Evolutionary conservation across 148 eudicot genomes (phyloP), one percentile per base, ranked within the genome.

Genomic region (Rhododendron kiyosumense): DNA sequence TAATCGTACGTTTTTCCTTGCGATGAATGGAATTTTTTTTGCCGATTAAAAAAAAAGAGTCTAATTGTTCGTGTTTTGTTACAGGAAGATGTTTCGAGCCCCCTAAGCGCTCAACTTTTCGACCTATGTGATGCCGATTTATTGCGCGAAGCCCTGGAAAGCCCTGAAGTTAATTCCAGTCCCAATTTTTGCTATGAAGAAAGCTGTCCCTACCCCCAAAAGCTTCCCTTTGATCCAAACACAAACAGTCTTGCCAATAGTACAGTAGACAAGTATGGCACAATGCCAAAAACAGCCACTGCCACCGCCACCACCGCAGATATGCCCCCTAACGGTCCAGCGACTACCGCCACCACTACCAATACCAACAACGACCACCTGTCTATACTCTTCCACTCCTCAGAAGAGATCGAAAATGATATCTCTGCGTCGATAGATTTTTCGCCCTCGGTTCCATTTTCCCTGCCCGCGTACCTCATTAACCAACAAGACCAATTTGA

Each of bases 51-150:
- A 52, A 48, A 52, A 4, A 13, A 51, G 13, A 13, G 15, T 52
- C 4, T 81, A 13, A 71, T 85, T 73, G n/a, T 51, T 34, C 24
- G 6, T 52, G 83, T 57, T 75, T 84, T 24, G 52, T 59, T 49
- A 89, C 92, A 96, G 99, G 94, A 95, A 61, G 94, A 92, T 17
- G 82, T 94, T 51, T 90, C 95, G 17, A 91, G 94, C 88, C 97
- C 95, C 0, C 74, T 92, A 48, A 91, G 87, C 85, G 91, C 91
- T 81, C 94, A 93, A 86, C 82, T 93, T 0, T 89, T 94, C 2
- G 95, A 95, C 3, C 89, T 94, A 5, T 92, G 92, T 83, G 93
- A 96, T 61, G 86, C 95, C 2, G 96, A 95, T 57, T 78, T 96
- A 73, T 94, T 94, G 67, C 85, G 88, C 1, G 95, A 93, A 41